Conservation (phyloP, 2,329 filamentous ascomycete genomes). For the Claviceps africana region DNA sequence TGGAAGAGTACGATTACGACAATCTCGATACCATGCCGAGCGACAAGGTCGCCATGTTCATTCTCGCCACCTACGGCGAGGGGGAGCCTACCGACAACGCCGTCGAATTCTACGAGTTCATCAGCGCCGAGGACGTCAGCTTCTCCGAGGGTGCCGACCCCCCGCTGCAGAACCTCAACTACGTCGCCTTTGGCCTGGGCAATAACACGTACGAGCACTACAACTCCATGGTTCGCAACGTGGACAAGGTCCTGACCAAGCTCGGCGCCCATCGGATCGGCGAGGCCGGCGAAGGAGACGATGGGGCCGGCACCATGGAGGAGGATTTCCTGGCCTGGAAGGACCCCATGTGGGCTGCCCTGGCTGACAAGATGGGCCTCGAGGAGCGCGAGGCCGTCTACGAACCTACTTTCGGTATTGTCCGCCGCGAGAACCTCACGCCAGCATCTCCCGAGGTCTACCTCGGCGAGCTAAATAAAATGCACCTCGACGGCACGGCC, state of each 20-base stretch:
- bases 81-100: slow-evolving; percentile 98
- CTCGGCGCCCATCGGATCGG: slow-evolving; percentile 77
- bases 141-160: slow-evolving; percentile 66
- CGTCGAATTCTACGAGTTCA: slow-evolving; percentile 96
- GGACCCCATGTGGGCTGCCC: slow-evolving; percentile 91
- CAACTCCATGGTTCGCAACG: slow-evolving; percentile 93
- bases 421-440: slow-evolving; percentile 59
- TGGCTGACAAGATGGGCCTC: slow-evolving; percentile 70
- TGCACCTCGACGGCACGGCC: slow-evolving; percentile 71
- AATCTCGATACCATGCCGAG: slow-evolving; percentile 78
- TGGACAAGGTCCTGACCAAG: slow-evolving; percentile 67
- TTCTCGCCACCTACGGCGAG: slow-evolving; percentile 94
- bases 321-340: slow-evolving; percentile 99
- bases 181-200: slow-evolving; percentile 87
- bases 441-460: slow-evolving; percentile 72
- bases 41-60: slow-evolving; percentile 88
- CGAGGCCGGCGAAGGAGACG: slow-evolving; percentile 84
- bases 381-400: slow-evolving; percentile 95
- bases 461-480: slow-evolving; percentile 89
- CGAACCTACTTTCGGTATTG: slow-evolving; percentile 79
- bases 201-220: slow-evolving; percentile 99
- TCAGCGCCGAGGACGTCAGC: slow-evolving; percentile 63
- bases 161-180: slow-evolving; percentile 72
- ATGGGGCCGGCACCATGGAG: slow-evolving; percentile 98
- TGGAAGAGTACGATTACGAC: slow-evolving; percentile 96